Base-by-base conservation (phyloP, 352 stramenopile species). In the Phytophthora pluvialis region DNA sequence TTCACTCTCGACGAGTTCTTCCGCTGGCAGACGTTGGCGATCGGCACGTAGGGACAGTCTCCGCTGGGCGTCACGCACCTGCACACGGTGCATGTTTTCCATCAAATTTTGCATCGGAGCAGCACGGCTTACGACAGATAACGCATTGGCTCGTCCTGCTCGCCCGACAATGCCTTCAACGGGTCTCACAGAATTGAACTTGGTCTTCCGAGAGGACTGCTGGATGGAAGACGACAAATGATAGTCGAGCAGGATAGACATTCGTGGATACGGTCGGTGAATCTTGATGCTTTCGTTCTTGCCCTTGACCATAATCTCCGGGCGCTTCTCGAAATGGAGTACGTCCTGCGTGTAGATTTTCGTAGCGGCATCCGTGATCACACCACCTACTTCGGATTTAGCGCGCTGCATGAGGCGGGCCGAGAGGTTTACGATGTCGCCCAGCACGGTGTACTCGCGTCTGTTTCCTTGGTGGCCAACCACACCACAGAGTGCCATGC, bases 351-450 rank as follows among this genome's bases (percentile, higher is more conserved):
- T 88, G 49, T 87, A 90, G 28, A 80, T 70, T 64, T 96, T 96
- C 5, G 92, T 97, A 2, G 80, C 52, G 36, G 91, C 85, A 64
- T 97, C 93, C 7, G 90, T 97, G 71, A 97, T 94, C 26, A 97
- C 85, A 10, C 86, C 87, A 15, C 88, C 89, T n/a, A 78, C 73
- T 56, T 96, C 86, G 0, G 77, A 84, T 68, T 96, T 96, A 7
- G 85, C 88, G 26, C 85, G 89, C 52, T 97, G 85, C 94, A 98
- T 98, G 7, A 98, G 80, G 8, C 94, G 80, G 8, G 94, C 94
- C 3, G 88, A 92, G 4, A 98, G 65, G 50, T 98, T 98, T n/a
- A 98, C 94, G 12, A 95, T 94, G 63, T 98, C 91, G 3, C 94
- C 94, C 0, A 98, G 74, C 16, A 98, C 90, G 0, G 91, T 98